Evolutionary conservation across 2,329 filamentous ascomycete species (phyloP), one percentile per base, ranked within the genome.

Genomic region (Penicillium frequentans): DNA sequence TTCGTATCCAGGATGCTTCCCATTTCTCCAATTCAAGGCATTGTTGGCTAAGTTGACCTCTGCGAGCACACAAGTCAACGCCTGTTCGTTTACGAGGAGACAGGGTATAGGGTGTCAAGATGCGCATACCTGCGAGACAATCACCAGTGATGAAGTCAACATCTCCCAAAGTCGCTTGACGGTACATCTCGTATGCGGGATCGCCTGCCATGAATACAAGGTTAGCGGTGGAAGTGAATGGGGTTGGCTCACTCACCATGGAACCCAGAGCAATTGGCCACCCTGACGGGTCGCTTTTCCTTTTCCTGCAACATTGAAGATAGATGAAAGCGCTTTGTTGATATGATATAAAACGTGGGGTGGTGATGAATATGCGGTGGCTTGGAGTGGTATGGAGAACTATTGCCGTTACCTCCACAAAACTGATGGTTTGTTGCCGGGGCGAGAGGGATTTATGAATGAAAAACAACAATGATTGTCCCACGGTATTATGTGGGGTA

Each of bases 101-200:
- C 6, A 33, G 27, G 10, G 5, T 14, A 16, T 7, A 3, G 35
- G 35, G 16, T n/a, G 8, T 39, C 3, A 19, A 19, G 10, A 19
- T 39, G n/a, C 6, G n/a, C 9, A 10, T 39, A 75, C 77, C 78
- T 10, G 79, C 77, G 37, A 82, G 74, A 61, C 81, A 84, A 58
- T 84, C 82, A 11, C 81, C 81, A 0, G 80, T 83, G 47, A 84
- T 82, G 19, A 83, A 79, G 61, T 84, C 81, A 11, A 79, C 70
- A 42, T 70, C 73, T 56, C 71, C 73, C 29, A 68, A 49, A 1
- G 64, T 73, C 3, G 69, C 72, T 60, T 75, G 73, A n/a, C 68
- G 69, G 33, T 68, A 66, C 73, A 75, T 75, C 48, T 75, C 68
- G 44, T 70, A 70, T 24, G 67, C 71, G 2, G 73, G 72, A 45